Base-by-base conservation (phyloP, 179 eudicot genomes). In the Pouteria campechiana region DNA sequence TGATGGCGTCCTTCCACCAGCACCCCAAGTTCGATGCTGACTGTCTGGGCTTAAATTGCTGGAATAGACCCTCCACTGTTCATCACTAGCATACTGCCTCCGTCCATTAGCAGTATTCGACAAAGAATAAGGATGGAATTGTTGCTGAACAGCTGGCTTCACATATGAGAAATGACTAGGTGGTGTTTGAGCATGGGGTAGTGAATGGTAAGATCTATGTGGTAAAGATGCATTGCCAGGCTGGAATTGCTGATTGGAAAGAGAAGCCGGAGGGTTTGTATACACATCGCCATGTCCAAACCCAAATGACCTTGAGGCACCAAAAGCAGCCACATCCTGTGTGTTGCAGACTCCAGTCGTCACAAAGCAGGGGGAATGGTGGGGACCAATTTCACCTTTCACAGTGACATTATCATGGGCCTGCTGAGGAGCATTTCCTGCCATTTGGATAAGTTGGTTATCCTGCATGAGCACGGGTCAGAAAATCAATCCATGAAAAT, bases 1-100 rank as follows among this genome's bases (percentile, higher is more conserved):
- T 37, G 81, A 58, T 36, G 68, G 61, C 27, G 46, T 28, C 45
- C 88, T 72, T 46, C 68, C 88, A 41, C 72, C 82, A 50, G 65
- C 60, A 27, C 62, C 58, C 97, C 94, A 83, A 44, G 62, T 32
- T 33, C 69, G 68, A 41, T 60, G 71, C 21, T 44, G 77, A 61
- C 52, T 67, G 17, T 74, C 80, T 24, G 66, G 29, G 34, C 65
- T 80, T 25, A 54, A 77, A 46, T 79, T 94, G 57, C 63, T 64
- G 44, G 76, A 47, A 31, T 58, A 53, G 18, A 72, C 27, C 63
- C 83, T 73, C 94, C 86, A 72, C n/a, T 70, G 76, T 16, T 74
- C 77, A 60, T 74, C 87, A 61, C 69, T 65, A 50, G 43, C 58
- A 66, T 68, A 74, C 22, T 58, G 69, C 47, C 78, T 72, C 47